These are phyloP conservation scores for Spencermartinsiella ligniputridi DNA, from an alignment of 1,139 yeast species.

Conservation along the genomic window DNA sequence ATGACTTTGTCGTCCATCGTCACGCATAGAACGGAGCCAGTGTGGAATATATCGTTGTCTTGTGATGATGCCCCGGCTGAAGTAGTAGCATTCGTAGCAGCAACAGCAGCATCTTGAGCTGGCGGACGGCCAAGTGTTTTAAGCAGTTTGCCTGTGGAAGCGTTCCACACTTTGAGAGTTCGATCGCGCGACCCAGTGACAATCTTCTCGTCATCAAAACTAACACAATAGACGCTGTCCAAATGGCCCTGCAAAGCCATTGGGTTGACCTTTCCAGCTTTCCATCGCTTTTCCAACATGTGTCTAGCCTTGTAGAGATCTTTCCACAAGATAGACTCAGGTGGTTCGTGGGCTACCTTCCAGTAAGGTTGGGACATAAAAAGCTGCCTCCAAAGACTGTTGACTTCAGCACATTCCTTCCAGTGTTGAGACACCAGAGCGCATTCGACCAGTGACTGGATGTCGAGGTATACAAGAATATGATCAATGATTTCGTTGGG, in stretches of 20 bases:
- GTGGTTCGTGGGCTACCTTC: constrained; percentile 8
- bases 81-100: constrained; percentile 4
- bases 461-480: constrained; percentile 23
- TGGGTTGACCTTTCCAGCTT: constrained; percentile 21
- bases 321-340: constrained; percentile 24
- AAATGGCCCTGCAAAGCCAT: constrained; percentile 31
- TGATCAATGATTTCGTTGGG: constrained; percentile 28
- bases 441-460: constrained; percentile 20
- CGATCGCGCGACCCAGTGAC: constrained; percentile 37
- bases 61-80: background rate
- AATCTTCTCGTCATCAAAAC: constrained; percentile 30
- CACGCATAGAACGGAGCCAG: constrained; percentile 35
- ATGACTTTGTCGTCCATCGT: constrained; percentile 31
- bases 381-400: constrained; percentile 28
- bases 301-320: constrained; percentile 26
- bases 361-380: constrained; percentile 20
- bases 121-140: constrained; percentile 21
- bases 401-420: constrained; percentile 21
- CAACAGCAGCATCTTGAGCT: constrained; percentile 4
- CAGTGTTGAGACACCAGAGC: constrained; percentile 25
- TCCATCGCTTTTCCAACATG: constrained; percentile 31
- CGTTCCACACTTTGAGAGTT: constrained; percentile 34
- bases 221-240: constrained; percentile 37
- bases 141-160: constrained; percentile 26
- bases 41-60: constrained; percentile 22